Percentiles rank a stretch among this genome's conserved stretches.
phyloP scores from a whole-genome alignment of 2,329 filamentous ascomycete species.

The Neophaeococcomyces aloes region DNA sequence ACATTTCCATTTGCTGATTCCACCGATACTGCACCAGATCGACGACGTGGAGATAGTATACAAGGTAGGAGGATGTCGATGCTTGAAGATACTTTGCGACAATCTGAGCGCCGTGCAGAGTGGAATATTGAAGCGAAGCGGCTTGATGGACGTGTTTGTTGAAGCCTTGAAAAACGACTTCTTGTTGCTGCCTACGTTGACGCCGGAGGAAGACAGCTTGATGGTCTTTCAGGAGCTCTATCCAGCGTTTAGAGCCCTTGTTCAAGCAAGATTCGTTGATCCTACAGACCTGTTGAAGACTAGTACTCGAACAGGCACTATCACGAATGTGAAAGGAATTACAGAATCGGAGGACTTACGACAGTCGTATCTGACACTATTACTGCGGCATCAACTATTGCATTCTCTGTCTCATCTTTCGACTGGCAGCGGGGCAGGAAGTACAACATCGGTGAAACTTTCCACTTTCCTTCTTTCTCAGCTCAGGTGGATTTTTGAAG shows the following conservation, averaged over 20 bases:
- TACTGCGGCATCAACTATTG: slow-evolving; percentile 35
- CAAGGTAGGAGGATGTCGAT: slow-evolving; percentile 31
- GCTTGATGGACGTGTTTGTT: slow-evolving; percentile 36
- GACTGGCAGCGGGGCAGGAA: slow-evolving; percentile 33
- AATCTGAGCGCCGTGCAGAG: slow-evolving; percentile 24
- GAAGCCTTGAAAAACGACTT: slow-evolving; percentile 50
- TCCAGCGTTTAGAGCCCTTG: slow-evolving; percentile 52
- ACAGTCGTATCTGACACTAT: slow-evolving; percentile 35
- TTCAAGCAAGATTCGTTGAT: slow-evolving; percentile 29
- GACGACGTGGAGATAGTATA: slow-evolving; percentile 31
- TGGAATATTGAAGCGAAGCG: slow-evolving; percentile 32
- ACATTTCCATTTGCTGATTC: slow-evolving; percentile 36
- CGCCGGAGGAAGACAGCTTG: slow-evolving; percentile 60
- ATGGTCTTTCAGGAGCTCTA: slow-evolving; percentile 56
- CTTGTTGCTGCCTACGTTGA: slow-evolving; percentile 66
- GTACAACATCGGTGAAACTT: slow-evolving; percentile 34
- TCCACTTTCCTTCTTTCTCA: slow-evolving; percentile 38
- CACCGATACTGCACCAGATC: slow-evolving; percentile 34
- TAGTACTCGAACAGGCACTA: not conserved
- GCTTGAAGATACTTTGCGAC: slow-evolving; percentile 28
- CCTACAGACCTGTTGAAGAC: not conserved
- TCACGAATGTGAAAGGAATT: slow-evolving; percentile 7
- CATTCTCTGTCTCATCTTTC: slow-evolving; percentile 34
- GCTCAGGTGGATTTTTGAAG: slow-evolving; percentile 22
- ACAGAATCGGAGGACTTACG: slow-evolving; percentile 27